Percentiles rank a stretch among this genome's conserved stretches.
Evolutionary conservation across 306 rosid genomes (phyloP).

Genomic region (Pachyrhizus erosus): DNA sequence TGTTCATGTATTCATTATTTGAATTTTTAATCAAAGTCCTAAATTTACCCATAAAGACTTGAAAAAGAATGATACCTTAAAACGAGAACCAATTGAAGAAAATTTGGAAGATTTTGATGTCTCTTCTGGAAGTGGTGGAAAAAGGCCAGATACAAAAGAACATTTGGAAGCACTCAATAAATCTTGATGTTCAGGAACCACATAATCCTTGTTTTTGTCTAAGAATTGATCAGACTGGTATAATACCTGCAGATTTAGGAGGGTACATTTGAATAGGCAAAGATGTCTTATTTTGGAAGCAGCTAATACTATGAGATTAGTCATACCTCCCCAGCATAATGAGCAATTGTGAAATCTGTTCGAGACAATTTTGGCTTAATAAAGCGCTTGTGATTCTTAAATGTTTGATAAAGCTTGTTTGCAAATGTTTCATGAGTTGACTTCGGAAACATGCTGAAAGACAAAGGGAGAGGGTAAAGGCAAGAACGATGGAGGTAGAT

Average conservation of each 20-base stretch:
- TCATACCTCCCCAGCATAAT: slow-evolving; percentile 99
- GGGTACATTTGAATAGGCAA: slow-evolving; percentile 36
- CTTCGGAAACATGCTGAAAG: slow-evolving; percentile 99
- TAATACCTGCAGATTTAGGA: slow-evolving; percentile 66
- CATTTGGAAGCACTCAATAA: slow-evolving; percentile 89
- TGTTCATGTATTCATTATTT: slow-evolving; percentile 21
- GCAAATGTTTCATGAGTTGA: slow-evolving; percentile 98
- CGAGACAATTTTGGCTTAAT: slow-evolving; percentile 98
- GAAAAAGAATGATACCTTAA: slow-evolving; percentile 69
- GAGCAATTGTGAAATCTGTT: slow-evolving; percentile 83
- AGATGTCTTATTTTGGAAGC: slow-evolving; percentile 28
- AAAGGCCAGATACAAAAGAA: slow-evolving; percentile 94
- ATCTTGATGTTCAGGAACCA: slow-evolving; percentile 97
- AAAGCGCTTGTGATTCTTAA: slow-evolving; percentile 86
- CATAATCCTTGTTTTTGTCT: slow-evolving; percentile 98
- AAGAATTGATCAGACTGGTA: slow-evolving; percentile 96
- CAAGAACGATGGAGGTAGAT: slow-evolving; percentile 31
- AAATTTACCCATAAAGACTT: slow-evolving; percentile 19
- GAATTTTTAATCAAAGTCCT: slow-evolving; percentile 13
- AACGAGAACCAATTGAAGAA: slow-evolving; percentile 96
- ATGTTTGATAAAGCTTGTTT: slow-evolving; percentile 95
- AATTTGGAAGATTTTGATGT: slow-evolving; percentile 92
- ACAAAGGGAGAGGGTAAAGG: slow-evolving; percentile 6
- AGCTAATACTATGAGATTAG: slow-evolving; percentile 36
- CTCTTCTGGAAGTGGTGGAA: slow-evolving; percentile 96